These are phyloP conservation scores for Pugionium dolabratum DNA, from an alignment of 345 rosid genomes.

Conservation along the genomic window DNA sequence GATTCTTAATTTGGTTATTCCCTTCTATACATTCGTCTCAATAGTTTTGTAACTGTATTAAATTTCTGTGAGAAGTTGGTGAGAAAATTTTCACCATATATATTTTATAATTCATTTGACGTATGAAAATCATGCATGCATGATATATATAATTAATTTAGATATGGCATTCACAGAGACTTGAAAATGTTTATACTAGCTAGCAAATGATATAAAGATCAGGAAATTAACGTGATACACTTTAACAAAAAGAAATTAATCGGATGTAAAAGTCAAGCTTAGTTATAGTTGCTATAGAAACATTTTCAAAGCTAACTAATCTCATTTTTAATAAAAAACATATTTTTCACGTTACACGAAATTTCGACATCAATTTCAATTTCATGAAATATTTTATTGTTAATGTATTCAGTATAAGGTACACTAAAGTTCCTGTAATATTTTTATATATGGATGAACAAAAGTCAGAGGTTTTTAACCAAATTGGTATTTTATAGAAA, in stretches of 20 bases:
- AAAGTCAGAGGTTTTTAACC: constrained; percentile 22
- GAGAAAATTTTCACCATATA: too few species aligned
- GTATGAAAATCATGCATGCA: constrained; percentile 2
- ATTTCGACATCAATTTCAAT: constrained; percentile 17
- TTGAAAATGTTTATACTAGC: not conserved
- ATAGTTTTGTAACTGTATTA: too few species aligned
- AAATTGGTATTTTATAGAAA: constrained; percentile 1
- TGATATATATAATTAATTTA: not conserved
- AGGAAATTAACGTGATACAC: too few species aligned
- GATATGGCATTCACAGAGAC: not conserved
- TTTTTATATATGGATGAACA: constrained; percentile 17
- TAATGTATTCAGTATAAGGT: not conserved
- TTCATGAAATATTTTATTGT: constrained; percentile 8
- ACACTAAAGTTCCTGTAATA: not conserved
- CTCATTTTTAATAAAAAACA: constrained; percentile 18
- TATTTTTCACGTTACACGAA: constrained; percentile 24
- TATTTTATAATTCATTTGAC: not conserved
- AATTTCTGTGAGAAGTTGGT: too few species aligned
- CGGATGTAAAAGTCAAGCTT: constrained; percentile 30
- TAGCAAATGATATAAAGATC: not conserved
- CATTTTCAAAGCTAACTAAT: constrained; percentile 33
- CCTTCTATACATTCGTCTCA: too few species aligned
- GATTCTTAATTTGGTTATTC: too few species aligned
- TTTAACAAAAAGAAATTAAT: not conserved
- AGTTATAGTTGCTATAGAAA: constrained; percentile 20